phyloP scores from a whole-genome alignment of 2,329 filamentous ascomycete genomes.

The Huntiella omanensis region DNA sequence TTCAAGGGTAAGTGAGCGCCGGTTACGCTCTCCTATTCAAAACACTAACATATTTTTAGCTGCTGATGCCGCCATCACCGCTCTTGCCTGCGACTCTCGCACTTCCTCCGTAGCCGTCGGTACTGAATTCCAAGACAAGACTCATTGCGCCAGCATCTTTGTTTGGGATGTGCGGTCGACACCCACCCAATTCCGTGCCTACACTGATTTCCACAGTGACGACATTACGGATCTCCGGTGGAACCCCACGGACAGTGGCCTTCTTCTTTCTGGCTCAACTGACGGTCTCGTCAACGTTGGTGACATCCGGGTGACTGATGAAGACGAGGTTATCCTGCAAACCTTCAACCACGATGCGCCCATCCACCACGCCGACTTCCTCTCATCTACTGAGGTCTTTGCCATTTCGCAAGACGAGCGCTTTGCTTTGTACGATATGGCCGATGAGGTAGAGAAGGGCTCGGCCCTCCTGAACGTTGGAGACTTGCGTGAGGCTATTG shows the following conservation, averaged over 20 bases:
- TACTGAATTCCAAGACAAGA: slow-evolving; percentile 49
- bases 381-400: slow-evolving; percentile 45
- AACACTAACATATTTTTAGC: slow-evolving; percentile 3
- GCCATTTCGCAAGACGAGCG: slow-evolving; percentile 64
- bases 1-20: slow-evolving; percentile 21
- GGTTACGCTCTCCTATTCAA: neutral
- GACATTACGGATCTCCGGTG: slow-evolving; percentile 42
- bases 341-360: slow-evolving; percentile 62
- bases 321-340: slow-evolving; percentile 61
- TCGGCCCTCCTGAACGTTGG: slow-evolving; percentile 40
- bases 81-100: slow-evolving; percentile 40
- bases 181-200: slow-evolving; percentile 29
- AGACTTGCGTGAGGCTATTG: slow-evolving; percentile 45
- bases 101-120: slow-evolving; percentile 49
- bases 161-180: slow-evolving; percentile 38
- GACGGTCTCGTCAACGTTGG: slow-evolving; percentile 65
- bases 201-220: slow-evolving; percentile 48
- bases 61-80: slow-evolving; percentile 32
- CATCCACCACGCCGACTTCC: slow-evolving; percentile 56
- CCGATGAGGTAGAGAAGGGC: slow-evolving; percentile 42
- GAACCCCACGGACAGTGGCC: slow-evolving; percentile 37
- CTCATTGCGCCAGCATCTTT: slow-evolving; percentile 39
- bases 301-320: slow-evolving; percentile 49
- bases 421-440: slow-evolving; percentile 52
- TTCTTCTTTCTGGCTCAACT: slow-evolving; percentile 59